Conservation (phyloP, 2,329 filamentous ascomycete species). For the Stylonectria norvegica region DNA sequence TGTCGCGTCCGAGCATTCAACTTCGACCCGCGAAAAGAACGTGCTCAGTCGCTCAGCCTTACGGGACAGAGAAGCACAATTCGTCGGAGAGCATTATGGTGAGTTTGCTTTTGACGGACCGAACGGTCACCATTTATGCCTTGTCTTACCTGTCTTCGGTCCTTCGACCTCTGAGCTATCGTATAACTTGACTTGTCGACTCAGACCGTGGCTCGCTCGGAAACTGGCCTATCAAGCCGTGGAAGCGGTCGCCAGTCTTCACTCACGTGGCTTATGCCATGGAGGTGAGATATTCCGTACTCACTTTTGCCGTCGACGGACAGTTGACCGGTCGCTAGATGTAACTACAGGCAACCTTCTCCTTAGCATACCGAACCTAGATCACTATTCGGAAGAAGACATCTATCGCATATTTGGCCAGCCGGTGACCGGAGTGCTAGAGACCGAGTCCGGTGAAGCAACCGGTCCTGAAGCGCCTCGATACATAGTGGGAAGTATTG, state of each 20-base stretch:
- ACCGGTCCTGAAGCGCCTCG: constrained; percentile 17
- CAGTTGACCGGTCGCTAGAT: constrained; percentile 7
- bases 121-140: constrained; percentile 26
- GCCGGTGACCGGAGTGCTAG: constrained; percentile 7
- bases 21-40: constrained; percentile 2
- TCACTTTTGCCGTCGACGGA: neutral
- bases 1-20: constrained; percentile 15
- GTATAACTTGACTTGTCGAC: constrained; percentile 7
- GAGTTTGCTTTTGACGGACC: constrained; percentile 20
- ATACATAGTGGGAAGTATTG: constrained; percentile 20
- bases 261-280: constrained; percentile 23
- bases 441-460: constrained; percentile 15
- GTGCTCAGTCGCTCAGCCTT: too few species aligned
- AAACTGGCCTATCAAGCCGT: constrained; percentile 10
- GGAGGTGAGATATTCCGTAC: constrained; percentile 19
- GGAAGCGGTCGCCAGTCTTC: constrained; percentile 17
- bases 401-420: constrained; percentile 11
- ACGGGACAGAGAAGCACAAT: constrained; percentile 3
- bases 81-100: constrained; percentile 2
- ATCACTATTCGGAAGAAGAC: constrained; percentile 6
- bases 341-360: constrained; percentile 19
- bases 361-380: constrained; percentile 9
- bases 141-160: constrained; percentile 25
- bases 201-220: constrained; percentile 13
- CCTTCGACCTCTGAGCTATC: constrained; percentile 16